phyloP scores from a whole-genome alignment of 495 filamentous ascomycete genomes.

The Daldinia bambusicola region DNA sequence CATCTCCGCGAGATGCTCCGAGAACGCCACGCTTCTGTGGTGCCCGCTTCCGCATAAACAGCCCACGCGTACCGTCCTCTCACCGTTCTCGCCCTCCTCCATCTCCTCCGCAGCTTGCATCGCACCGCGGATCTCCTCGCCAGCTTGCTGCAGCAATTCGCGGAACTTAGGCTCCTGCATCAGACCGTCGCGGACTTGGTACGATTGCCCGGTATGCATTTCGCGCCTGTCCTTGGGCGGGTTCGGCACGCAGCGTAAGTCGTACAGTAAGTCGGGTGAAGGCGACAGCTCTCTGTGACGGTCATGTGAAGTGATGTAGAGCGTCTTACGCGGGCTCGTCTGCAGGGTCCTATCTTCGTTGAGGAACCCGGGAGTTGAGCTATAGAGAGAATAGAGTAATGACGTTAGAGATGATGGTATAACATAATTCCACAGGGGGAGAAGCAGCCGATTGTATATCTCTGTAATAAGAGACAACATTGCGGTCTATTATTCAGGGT shows the following conservation, averaged over 20 bases:
- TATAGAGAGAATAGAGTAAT: no score
- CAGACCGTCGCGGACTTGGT: slow-evolving; percentile 1
- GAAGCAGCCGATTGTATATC: no score
- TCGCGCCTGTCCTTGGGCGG: background rate
- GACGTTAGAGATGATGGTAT: no score
- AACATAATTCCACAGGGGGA: no score
- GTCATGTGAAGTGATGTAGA: slow-evolving; percentile 13
- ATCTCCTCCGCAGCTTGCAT: slow-evolving; percentile 1
- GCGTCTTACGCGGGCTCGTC: background rate
- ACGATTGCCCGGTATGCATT: slow-evolving; percentile 5
- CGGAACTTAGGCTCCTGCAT: slow-evolving; percentile 1
- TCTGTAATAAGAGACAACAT: no score
- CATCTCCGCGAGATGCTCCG: slow-evolving; percentile 11
- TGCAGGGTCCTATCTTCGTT: background rate
- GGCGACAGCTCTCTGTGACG: slow-evolving; percentile 5
- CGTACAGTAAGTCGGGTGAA: slow-evolving; percentile 9
- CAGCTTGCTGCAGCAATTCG: background rate
- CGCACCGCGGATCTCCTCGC: slow-evolving; percentile 5
- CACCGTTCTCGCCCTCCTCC: background rate
- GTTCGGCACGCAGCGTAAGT: slow-evolving; percentile 8
- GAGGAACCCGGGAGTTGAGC: background rate
- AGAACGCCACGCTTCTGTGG: slow-evolving; percentile 21
- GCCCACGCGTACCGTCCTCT: background rate
- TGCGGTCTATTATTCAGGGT: no score
- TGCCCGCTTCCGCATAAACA: slow-evolving; percentile 23